Evolutionary conservation across 768 basidiomycete species (phyloP), one percentile per base, ranked within the genome.

Genomic region (Baorangia bicolor): DNA sequence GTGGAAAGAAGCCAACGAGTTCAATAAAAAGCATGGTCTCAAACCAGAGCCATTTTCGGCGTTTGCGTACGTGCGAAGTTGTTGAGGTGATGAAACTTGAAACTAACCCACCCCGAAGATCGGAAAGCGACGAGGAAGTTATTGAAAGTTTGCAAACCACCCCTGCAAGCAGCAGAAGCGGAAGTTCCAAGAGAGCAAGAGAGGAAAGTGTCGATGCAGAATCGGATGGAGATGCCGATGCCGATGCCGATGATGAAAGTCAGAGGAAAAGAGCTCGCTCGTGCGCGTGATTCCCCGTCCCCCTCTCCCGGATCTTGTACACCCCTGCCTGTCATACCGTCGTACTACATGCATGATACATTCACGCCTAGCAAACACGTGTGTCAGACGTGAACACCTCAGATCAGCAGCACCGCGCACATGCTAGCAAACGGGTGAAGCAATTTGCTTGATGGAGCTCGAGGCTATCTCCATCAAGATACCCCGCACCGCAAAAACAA

Each of bases 81-180:
- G n/a, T 56, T 20, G 28, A 10, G 35, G 38, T 1, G 21, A 16
- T 47, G 25, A 18, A 3, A 34, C 18, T 14, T 20, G 30, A 3
- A 33, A 46, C 51, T 60, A 11, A 62, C 42, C 18, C 9, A 2
- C 7, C 8, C n/a, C 16, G 33, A 35, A 70, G 66, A 56, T 58
- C 53, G 11, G 59, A 68, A 45, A 61, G 58, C 21, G 68, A 69
- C 31, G 66, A 66, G 13, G 68, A 69, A 30, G 37, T 50, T 0
- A 59, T 66, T 7, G 64, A 63, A 46, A 68, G 68, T 53, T 49
- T 68, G 37, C 60, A 52, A 23, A 70, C 64, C 8, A 66, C 69
- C 5, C 69, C 68, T 16, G 6, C 52, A 3, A 60, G 59, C 38
- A 66, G 64, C 28, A 47, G 37, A 39, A 50, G 50, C 21, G 58